Base-by-base conservation (phyloP, 345 rosid species). In the Populus ilicifolia region DNA sequence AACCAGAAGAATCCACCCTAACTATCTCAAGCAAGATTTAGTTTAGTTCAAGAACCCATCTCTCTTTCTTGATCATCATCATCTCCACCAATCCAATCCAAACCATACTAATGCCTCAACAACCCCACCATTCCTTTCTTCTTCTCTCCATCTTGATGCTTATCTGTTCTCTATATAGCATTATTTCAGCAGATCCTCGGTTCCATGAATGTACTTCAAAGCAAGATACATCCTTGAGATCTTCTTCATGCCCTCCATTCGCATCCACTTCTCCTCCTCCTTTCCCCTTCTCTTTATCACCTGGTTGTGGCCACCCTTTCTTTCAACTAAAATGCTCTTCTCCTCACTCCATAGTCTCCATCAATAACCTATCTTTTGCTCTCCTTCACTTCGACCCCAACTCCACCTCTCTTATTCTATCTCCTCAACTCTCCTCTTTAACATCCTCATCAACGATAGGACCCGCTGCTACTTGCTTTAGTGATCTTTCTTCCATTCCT, bases 301-400 rank as follows among this genome's bases (percentile, higher is more conserved):
- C 91, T 0, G 97, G 97, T 18, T 88, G 92, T 67, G 98, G 98
- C 70, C 98, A 94, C 78, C 98, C 98, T 2, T 78, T 83, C 35
- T 94, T 94, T 84, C 88, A 81, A 62, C 80, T 94, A 76, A 88
- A 86, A 78, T 94, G 98, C 89, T 77, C 88, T 11, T 78, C 86
- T 13, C 89, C 97, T 33, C 83, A 75, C 85, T 86, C 98, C 54
- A 76, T 77, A 71, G 78, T 94, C 86, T 79, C 93, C 80, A 84
- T 94, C 48, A 89, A 91, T 80, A 84, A 86, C 77, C 74, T 90
- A 77, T 75, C 94, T 65, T 93, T 91, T 77, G 69, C 91, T 67
- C 80, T 93, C 75, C 87, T 89, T 56, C 80, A 16, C 18, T 89
- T 76, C 82, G 80, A 87, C n/a, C 86, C 81, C 61, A 83, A 89